Evolutionary conservation across 176 grass and related monocot species (phyloP), one percentile per base, ranked within the genome.

Genomic region (Dactylis glomerata): DNA sequence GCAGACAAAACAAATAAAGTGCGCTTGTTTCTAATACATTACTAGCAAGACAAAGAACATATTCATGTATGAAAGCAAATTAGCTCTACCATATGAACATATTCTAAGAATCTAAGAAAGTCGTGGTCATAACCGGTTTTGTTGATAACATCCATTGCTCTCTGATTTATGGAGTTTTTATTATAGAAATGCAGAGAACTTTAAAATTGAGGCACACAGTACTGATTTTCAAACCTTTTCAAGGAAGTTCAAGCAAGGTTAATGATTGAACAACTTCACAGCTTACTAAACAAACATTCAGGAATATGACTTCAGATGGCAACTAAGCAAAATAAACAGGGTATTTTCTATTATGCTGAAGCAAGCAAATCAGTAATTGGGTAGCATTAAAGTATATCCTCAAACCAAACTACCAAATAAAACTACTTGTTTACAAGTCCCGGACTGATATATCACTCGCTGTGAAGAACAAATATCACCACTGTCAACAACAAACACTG

Each of bases 391-490:
- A 66, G 44, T 72, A n/a, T 86, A 64, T 83, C 52, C n/a, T 54
- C 54, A 52, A 72, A 86, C 26, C 23, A 42, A 89, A 86, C 77
- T 36, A 36, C 34, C 34, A 8, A 72, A 89, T 62, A 51, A 17
- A 83, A 24, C 72, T 85, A 49, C 80, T 10, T 41, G 41, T 90
- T 77, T 82, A 90, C 44, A 90, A 45, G 34, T 83, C 84, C 63
- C 33, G 78, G 55, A 64, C 11, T 51, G 22, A 73, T 86, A 86
- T 68, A 78, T 51, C 46, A 24, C 51, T 57, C 26, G 6, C 45
- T 31, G 70, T 58, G 68, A 55, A 37, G 62, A 57, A 77, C 23
- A 74, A 67, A 87, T 38, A 68, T 26, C 22, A 70, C 67, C 67
- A 42, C 5, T 40, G 62, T 59, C 69, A 73, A 28, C 23, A 65